phyloP scores from a whole-genome alignment of 1,284 basidiomycete genomes.

The Erythrobasidium hasegawianum region DNA sequence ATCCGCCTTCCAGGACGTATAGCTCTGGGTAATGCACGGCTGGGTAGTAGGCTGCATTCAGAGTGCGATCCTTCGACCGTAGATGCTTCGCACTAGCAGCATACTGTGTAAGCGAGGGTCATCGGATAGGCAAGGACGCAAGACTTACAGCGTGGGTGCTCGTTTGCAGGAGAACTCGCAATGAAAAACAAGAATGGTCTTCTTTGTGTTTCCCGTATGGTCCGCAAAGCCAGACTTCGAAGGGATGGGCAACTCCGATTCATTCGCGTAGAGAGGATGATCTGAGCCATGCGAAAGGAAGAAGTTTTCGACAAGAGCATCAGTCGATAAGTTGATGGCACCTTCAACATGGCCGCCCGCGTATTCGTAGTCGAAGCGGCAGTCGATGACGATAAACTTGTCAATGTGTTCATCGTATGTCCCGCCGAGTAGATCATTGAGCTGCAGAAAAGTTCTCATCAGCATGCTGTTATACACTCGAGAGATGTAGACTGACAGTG shows the following conservation, averaged over 20 bases:
- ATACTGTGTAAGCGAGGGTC: conserved; percentile 32
- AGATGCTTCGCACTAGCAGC: conserved; percentile 75
- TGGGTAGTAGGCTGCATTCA: conserved; percentile 85
- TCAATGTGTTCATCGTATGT: conserved; percentile 62
- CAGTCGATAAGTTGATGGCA: conserved; percentile 85
- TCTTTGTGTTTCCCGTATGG: conserved; percentile 54
- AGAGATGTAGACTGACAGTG: conserved; percentile 58
- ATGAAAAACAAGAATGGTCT: conserved; percentile 89
- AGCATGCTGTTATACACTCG: too few species aligned
- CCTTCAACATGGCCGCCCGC: conserved; percentile 87
- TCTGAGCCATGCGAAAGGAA: conserved; percentile 58
- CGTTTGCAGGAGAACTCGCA: conserved; percentile 96
- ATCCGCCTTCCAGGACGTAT: conserved; percentile 94
- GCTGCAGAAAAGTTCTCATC: conserved; percentile 54
- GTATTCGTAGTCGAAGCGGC: conserved; percentile 96
- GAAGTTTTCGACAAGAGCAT: conserved; percentile 71
- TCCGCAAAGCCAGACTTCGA: conserved; percentile 71
- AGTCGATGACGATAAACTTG: conserved; percentile 81
- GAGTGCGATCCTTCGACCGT: conserved; percentile 78
- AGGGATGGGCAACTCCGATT: conserved; percentile 61
- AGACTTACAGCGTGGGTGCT: conserved; percentile 83
- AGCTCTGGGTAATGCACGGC: conserved; percentile 94
- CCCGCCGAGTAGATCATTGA: conserved; percentile 71
- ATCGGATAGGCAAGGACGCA: too few species aligned
- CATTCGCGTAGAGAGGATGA: conserved; percentile 37